Evolutionary conservation across 805 yeast genomes (phyloP).

Genomic region (Yueomyces sp.): DNA sequence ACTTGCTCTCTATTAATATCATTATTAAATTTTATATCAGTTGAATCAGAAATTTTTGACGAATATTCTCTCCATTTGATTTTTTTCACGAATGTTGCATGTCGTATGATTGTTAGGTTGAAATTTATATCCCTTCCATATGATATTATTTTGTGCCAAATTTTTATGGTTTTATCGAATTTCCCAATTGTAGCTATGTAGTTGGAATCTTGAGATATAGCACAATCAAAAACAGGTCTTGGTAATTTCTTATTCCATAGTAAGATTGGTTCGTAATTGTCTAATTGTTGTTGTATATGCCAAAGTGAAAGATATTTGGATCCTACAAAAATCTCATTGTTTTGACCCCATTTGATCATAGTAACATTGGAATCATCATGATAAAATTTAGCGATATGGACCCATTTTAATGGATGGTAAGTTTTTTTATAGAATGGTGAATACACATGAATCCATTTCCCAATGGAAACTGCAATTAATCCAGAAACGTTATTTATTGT

Average conservation of each 20-base stretch:
- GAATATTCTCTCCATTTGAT: constrained; percentile 44
- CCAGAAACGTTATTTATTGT: constrained; percentile 54
- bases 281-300: constrained; percentile 34
- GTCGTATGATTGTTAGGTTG: constrained; percentile 54
- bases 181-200: constrained; percentile 51
- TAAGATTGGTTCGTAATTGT: constrained; percentile 22
- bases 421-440: constrained; percentile 39
- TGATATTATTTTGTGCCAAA: constrained; percentile 66
- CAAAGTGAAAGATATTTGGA: constrained; percentile 43
- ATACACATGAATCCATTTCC: constrained; percentile 32
- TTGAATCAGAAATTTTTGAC: constrained; percentile 1
- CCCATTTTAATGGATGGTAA: constrained; percentile 37
- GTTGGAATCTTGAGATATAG: constrained; percentile 51
- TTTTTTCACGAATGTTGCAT: constrained; percentile 41
- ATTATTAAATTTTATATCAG: background rate
- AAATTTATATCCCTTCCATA: constrained; percentile 51
- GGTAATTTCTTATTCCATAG: constrained; percentile 39
- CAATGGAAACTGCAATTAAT: constrained; percentile 40
- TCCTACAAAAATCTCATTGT: constrained; percentile 48
- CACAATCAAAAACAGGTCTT: constrained; percentile 41
- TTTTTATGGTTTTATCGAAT: constrained; percentile 54
- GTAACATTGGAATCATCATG: constrained; percentile 26
- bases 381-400: constrained; percentile 19
- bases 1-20: constrained; percentile 26
- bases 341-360: constrained; percentile 41